Percentiles rank a stretch among this genome's conserved stretches.
Conservation (phyloP, 2,329 filamentous ascomycete genomes). For the Fusarium decemcellulare region DNA sequence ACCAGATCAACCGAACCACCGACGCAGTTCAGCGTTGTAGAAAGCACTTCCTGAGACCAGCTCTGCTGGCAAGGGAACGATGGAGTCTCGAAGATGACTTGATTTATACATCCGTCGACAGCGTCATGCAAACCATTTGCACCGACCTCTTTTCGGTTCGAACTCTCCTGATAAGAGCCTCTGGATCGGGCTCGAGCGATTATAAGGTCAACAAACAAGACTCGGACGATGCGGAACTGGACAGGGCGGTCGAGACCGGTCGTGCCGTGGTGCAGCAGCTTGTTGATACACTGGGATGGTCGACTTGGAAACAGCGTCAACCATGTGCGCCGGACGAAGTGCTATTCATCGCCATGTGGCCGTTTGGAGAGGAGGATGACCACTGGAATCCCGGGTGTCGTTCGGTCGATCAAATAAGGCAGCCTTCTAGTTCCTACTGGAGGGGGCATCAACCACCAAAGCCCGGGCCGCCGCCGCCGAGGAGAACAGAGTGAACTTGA, state of each 20-base stretch:
- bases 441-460: constrained; percentile 1
- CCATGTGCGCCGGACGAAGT: constrained; percentile 68
- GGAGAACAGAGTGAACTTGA: neutral
- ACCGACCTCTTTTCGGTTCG: constrained; percentile 45
- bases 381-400: constrained; percentile 58
- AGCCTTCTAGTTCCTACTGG: constrained; percentile 44
- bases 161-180: constrained; percentile 35
- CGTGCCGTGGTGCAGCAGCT: constrained; percentile 50
- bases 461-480: neutral
- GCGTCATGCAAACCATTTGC: constrained; percentile 59
- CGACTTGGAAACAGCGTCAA: constrained; percentile 70
- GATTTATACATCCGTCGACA: constrained; percentile 59
- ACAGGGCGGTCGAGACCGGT: constrained; percentile 33
- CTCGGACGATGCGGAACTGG: constrained; percentile 8
- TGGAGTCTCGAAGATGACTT: constrained; percentile 60
- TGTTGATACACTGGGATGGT: constrained; percentile 69
- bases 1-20: constrained; percentile 55
- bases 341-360: constrained; percentile 76
- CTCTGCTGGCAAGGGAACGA: constrained; percentile 30
- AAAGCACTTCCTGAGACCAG: constrained; percentile 58
- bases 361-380: constrained; percentile 67
- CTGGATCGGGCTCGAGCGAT: constrained; percentile 4
- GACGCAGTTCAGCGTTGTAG: constrained; percentile 60
- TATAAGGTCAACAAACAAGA: constrained; percentile 21
- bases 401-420: constrained; percentile 44